Conservation (phyloP, 805 yeast genomes). For the Cyberlindnera bimundalis region DNA sequence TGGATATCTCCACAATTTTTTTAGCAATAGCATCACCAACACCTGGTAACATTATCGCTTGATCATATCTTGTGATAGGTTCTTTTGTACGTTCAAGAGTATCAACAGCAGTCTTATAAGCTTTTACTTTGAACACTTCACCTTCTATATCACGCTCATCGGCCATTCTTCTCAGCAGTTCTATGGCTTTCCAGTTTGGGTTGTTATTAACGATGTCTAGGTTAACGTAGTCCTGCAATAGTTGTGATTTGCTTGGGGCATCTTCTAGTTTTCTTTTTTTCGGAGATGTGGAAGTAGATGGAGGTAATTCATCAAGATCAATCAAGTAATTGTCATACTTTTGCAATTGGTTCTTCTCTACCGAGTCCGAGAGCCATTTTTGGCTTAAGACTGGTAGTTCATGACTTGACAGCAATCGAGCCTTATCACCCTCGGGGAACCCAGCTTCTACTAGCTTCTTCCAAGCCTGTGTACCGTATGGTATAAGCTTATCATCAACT, state of each 20-base stretch:
- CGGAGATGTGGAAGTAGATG: not conserved
- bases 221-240: conserved; percentile 10
- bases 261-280: conserved; percentile 3
- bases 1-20: conserved; percentile 45
- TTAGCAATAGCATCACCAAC: conserved; percentile 39
- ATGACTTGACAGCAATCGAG: not conserved
- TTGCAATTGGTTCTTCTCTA: conserved; percentile 10
- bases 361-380: conserved; percentile 24
- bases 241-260: conserved; percentile 7
- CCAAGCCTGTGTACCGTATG: conserved; percentile 11
- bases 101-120: conserved; percentile 44
- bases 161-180: conserved; percentile 21
- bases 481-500: conserved; percentile 18
- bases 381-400: conserved; percentile 15
- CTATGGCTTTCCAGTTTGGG: conserved; percentile 24
- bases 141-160: conserved; percentile 26
- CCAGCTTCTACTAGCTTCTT: conserved; percentile 6
- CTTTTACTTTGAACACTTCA: conserved; percentile 36
- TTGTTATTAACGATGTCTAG: conserved; percentile 12
- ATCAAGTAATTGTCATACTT: conserved; percentile 9
- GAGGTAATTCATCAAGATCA: conserved; percentile 4
- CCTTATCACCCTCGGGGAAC: not conserved
- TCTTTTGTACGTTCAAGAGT: conserved; percentile 30
- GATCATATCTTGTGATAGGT: conserved; percentile 32
- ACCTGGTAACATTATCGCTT: conserved; percentile 39